Percentiles rank a stretch among this genome's conserved stretches.
Evolutionary conservation across 148 eudicot genomes (phyloP).

Genomic region (Vaccinium macrocarpon): DNA sequence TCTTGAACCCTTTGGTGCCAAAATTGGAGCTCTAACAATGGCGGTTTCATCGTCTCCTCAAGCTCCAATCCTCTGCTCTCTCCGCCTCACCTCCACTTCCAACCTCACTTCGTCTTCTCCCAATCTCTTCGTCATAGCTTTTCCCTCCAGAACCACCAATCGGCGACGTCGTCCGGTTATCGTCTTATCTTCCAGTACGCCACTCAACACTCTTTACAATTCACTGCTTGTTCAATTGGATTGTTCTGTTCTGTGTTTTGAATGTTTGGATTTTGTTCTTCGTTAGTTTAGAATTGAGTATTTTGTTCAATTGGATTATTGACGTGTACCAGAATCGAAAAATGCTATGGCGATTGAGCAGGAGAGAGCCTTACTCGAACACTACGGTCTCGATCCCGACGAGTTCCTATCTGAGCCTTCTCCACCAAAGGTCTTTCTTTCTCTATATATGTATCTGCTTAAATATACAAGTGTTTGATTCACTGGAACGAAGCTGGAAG

Average conservation of each 20-base stretch:
- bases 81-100: constrained; percentile 7
- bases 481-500: neutral
- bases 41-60: constrained; percentile 29
- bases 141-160: constrained; percentile 15
- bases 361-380: constrained; percentile 46
- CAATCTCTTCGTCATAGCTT: constrained; percentile 1
- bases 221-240: neutral
- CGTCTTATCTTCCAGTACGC: constrained; percentile 40
- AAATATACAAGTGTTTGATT: neutral
- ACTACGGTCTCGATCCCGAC: constrained; percentile 70
- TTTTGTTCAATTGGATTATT: neutral
- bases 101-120: constrained; percentile 15
- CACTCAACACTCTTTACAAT: neutral
- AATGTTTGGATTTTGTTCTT: neutral
- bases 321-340: constrained; percentile 38
- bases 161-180: constrained; percentile 30
- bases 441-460: constrained; percentile 6
- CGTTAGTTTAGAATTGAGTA: neutral
- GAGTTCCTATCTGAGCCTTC: constrained; percentile 59
- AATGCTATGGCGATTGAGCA: constrained; percentile 32
- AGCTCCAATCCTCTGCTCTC: constrained; percentile 30
- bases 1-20: neutral
- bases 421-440: constrained; percentile 43
- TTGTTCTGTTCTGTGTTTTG: neutral
- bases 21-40: constrained; percentile 15